These are phyloP conservation scores for Barbarea vulgaris DNA, from an alignment of 345 rosid species.

Conservation along the genomic window DNA sequence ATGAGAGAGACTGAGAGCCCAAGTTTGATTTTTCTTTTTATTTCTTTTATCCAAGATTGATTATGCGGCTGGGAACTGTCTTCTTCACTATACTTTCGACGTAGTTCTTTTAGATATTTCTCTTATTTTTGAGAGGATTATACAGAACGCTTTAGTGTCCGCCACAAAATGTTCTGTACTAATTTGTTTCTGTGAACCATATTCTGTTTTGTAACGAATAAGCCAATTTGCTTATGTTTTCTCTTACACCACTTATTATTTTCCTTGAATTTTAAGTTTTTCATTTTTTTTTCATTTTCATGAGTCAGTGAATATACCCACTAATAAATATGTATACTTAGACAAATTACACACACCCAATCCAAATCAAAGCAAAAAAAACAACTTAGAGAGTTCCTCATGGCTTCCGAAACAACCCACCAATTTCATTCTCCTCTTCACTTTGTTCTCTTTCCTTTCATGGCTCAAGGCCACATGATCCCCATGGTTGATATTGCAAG, in stretches of 20 bases:
- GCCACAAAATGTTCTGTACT: background rate
- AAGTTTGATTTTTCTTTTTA: background rate
- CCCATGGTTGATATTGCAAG: constrained; percentile 54
- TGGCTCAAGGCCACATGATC: constrained; percentile 53
- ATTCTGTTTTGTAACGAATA: background rate
- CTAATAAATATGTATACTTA: background rate
- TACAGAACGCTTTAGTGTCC: background rate
- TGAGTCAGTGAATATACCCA: background rate
- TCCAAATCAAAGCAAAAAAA: background rate
- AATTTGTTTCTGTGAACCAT: constrained; percentile 11
- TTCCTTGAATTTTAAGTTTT: background rate
- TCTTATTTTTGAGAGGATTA: background rate
- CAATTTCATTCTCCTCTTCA: constrained; percentile 40
- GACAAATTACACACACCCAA: background rate
- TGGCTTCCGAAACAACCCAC: constrained; percentile 31
- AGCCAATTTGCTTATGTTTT: constrained; percentile 14
- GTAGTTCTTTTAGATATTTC: background rate
- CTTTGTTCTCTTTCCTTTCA: constrained; percentile 50
- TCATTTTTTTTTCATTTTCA: background rate
- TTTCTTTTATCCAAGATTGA: background rate
- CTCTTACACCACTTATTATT: background rate
- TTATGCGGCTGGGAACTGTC: constrained; percentile 1
- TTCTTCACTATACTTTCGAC: background rate
- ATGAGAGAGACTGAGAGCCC: background rate
- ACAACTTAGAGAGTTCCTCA: background rate